Evolutionary conservation across 805 yeast species (phyloP).

Genomic region (Torulaspora maleeae): DNA sequence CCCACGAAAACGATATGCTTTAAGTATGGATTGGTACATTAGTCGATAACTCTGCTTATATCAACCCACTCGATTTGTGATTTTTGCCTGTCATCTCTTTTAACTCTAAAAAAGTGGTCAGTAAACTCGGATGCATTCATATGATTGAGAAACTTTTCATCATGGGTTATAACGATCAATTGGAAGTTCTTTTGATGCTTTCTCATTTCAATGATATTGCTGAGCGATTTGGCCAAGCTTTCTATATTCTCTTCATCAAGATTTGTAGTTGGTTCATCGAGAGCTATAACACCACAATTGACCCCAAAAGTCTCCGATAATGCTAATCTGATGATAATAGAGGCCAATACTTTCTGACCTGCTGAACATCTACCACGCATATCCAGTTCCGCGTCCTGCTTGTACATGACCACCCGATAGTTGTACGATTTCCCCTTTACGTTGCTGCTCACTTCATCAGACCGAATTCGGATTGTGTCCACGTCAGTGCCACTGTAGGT

Average conservation of each 20-base stretch:
- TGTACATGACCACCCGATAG: constrained; percentile 91
- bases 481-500: constrained; percentile 96
- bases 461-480: constrained; percentile 78
- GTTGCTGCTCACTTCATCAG: constrained; percentile 53
- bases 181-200: constrained; percentile 83
- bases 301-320: constrained; percentile 93
- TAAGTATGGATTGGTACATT: background rate
- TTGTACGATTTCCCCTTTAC: constrained; percentile 66
- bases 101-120: constrained; percentile 79
- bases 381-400: constrained; percentile 85
- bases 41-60: constrained; percentile 38
- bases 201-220: constrained; percentile 69
- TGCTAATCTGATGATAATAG: constrained; percentile 85
- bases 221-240: constrained; percentile 76
- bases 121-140: constrained; percentile 84
- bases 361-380: constrained; percentile 99
- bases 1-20: no score
- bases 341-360: constrained; percentile 92
- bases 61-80: constrained; percentile 64
- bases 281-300: constrained; percentile 90
- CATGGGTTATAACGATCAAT: constrained; percentile 92
- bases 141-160: constrained; percentile 78
- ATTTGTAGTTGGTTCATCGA: constrained; percentile 97
- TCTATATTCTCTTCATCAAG: constrained; percentile 85
- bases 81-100: constrained; percentile 74